These are phyloP conservation scores for Pseudogymnoascus sp. DNA, from an alignment of 2,329 filamentous ascomycete genomes.

Conservation along the genomic window DNA sequence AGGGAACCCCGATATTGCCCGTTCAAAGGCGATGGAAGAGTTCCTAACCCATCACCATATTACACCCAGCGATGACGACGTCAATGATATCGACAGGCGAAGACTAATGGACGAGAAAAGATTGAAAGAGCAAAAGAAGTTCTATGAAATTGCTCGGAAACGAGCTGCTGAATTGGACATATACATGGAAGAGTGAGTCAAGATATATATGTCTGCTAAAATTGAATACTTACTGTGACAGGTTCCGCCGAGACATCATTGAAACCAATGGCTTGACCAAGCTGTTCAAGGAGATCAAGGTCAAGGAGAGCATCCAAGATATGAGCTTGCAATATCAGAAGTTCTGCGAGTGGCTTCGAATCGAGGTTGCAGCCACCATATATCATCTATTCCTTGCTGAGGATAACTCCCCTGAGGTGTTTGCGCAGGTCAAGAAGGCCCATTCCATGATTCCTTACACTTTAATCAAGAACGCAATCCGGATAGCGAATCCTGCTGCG, in stretches of 20 bases:
- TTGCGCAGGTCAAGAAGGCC: constrained; percentile 87
- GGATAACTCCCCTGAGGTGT: constrained; percentile 94
- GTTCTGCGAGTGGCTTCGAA: constrained; percentile 95
- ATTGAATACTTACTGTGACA: constrained; percentile 25
- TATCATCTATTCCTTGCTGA: constrained; percentile 97
- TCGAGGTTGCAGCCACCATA: constrained; percentile 91
- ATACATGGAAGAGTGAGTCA: constrained; percentile 84
- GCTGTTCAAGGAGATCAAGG: constrained; percentile 85
- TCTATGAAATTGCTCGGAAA: constrained; percentile 90
- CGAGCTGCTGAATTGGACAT: constrained; percentile 89
- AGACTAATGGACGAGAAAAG: constrained; percentile 81
- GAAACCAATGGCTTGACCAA: constrained; percentile 77
- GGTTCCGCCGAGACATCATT: constrained; percentile 61
- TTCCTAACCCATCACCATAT: constrained; percentile 73
- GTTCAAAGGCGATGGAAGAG: constrained; percentile 74
- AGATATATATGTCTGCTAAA: neutral
- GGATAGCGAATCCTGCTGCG: constrained; percentile 89
- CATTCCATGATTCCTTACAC: constrained; percentile 92
- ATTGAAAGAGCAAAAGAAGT: constrained; percentile 84
- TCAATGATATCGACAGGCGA: constrained; percentile 69
- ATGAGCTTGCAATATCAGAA: constrained; percentile 94
- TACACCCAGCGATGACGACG: constrained; percentile 71
- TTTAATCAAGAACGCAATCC: constrained; percentile 91
- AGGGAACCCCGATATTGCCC: constrained; percentile 75
- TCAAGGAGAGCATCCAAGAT: constrained; percentile 79